Percentiles rank a stretch among this genome's conserved stretches.
phyloP scores from a whole-genome alignment of 2,329 filamentous ascomycete species.

The Monosporascus sp. region DNA sequence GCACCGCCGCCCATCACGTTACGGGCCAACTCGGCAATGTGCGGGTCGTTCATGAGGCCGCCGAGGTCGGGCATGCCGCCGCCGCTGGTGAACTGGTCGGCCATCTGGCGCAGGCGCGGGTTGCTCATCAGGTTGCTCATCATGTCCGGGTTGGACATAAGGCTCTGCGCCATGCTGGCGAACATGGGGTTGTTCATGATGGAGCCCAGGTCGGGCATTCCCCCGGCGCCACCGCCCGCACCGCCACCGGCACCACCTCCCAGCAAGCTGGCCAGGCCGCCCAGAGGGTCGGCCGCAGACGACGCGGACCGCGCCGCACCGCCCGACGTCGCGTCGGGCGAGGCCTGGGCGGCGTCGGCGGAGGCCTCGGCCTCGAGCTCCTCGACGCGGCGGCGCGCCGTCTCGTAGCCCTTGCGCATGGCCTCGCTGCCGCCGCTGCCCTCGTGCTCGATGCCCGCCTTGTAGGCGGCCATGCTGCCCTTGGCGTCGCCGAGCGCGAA shows the following conservation, averaged over 20 bases:
- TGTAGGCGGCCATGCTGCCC: constrained; percentile 91
- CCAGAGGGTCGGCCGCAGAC: constrained; percentile 61
- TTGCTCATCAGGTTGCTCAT: constrained; percentile 93
- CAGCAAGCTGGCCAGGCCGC: constrained; percentile 66
- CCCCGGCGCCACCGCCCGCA: constrained; percentile 58
- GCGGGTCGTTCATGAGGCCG: constrained; percentile 85
- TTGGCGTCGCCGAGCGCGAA: constrained; percentile 88
- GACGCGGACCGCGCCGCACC: constrained; percentile 39
- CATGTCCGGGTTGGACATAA: constrained; percentile 95
- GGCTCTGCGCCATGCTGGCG: constrained; percentile 88
- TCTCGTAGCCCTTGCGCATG: constrained; percentile 97
- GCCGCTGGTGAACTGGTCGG: constrained; percentile 67
- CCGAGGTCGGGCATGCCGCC: constrained; percentile 87
- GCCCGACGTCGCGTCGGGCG: constrained; percentile 42
- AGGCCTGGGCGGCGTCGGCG: constrained; percentile 42
- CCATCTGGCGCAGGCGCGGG: constrained; percentile 82
- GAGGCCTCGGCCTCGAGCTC: constrained; percentile 60
- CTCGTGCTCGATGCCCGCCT: constrained; percentile 87
- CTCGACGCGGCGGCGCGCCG: constrained; percentile 79
- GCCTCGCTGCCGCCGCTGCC: constrained; percentile 91
- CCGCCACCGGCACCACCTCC: constrained; percentile 52
- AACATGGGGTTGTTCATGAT: constrained; percentile 99
- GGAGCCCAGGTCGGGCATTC: constrained; percentile 80
- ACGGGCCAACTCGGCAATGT: constrained; percentile 73
- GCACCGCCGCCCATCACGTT: constrained; percentile 30